phyloP scores from a whole-genome alignment of 1,139 yeast genomes.

The Debaryomyces robertsiae region DNA sequence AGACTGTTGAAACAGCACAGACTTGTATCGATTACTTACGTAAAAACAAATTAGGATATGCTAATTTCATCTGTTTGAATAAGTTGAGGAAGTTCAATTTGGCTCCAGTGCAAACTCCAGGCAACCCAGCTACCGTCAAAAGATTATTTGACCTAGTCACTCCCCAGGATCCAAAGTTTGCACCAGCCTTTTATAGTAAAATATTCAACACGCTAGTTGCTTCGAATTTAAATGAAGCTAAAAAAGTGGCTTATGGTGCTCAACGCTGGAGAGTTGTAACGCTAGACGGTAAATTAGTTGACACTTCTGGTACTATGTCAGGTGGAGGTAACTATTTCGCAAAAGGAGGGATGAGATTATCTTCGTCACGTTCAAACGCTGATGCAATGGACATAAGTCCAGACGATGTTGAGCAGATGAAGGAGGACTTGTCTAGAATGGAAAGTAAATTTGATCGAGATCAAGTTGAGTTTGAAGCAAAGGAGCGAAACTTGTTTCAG shows the following conservation, averaged over 20 bases:
- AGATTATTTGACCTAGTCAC: conserved; percentile 81
- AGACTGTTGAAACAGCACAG: conserved; percentile 90
- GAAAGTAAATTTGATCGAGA: conserved; percentile 61
- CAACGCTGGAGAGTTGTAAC: conserved; percentile 88
- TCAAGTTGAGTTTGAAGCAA: conserved; percentile 55
- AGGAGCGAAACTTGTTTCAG: conserved; percentile 59
- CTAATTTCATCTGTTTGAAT: conserved; percentile 79
- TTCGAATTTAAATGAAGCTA: conserved; percentile 74
- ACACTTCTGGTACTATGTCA: conserved; percentile 94
- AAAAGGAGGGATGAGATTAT: conserved; percentile 64
- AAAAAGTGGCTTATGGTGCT: conserved; percentile 83
- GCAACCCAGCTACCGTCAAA: conserved; percentile 71
- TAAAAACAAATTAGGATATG: conserved; percentile 84
- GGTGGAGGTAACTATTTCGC: conserved; percentile 86
- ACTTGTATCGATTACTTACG: conserved; percentile 86
- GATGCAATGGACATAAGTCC: conserved; percentile 41
- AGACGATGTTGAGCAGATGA: conserved; percentile 60
- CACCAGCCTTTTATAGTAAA: conserved; percentile 89
- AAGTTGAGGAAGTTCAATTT: conserved; percentile 69
- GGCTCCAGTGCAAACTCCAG: conserved; percentile 61
- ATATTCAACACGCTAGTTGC: conserved; percentile 89
- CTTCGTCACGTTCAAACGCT: conserved; percentile 27
- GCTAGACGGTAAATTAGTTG: conserved; percentile 87
- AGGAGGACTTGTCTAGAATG: conserved; percentile 51
- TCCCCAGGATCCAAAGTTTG: conserved; percentile 66